Base-by-base conservation (phyloP, 2,329 filamentous ascomycete species). In the Exophiala viscosa region DNA sequence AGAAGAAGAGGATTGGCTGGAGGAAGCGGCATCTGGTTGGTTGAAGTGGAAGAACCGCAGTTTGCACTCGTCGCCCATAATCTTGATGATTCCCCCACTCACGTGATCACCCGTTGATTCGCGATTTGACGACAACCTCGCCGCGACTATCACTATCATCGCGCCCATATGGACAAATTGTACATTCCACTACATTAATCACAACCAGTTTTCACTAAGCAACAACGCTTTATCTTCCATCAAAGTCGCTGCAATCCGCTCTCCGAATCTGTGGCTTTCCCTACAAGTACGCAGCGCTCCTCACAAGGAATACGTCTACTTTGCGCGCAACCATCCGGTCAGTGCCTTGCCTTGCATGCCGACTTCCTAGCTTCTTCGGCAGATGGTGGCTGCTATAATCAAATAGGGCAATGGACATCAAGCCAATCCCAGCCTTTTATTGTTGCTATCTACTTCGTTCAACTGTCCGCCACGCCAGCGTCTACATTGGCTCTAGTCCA, bases 401-500 rank as follows among this genome's bases (percentile, higher is more conserved):
- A 11, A 42, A 18, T 13, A 28, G 23, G 23, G 23, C 28, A 11
- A 60, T 60, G 58, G 58, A 65, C 7, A 61, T 84, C 78, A 73
- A 72, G 59, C 75, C 78, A 0, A 89, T 97, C 17, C 92, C 92
- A 8, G 85, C 91, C 1, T 86, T 96, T 60, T 97, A 97, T 67
- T 90, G 88, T 61, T 95, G 93, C 67, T 97, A 99, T 68, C 81
- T 97, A 13, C 81, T 97, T 33, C 86, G 91, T 15, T 96, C 92
- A 0, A 90, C 85, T 0, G 79, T 90, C 8, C 80, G 82, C 41
- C 84, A 83, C 65, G 78, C 80, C 2, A 73, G 69, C 41, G 78
- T 92, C 23, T 99, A 99, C 70, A 86, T 97, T 49, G 93, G 93
- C 48, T 95, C 89, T 39, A 97, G 93, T 1, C 91, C 91, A 0